phyloP scores from a whole-genome alignment of 495 filamentous ascomycete species.

The Aspergillus mulundensis region DNA sequence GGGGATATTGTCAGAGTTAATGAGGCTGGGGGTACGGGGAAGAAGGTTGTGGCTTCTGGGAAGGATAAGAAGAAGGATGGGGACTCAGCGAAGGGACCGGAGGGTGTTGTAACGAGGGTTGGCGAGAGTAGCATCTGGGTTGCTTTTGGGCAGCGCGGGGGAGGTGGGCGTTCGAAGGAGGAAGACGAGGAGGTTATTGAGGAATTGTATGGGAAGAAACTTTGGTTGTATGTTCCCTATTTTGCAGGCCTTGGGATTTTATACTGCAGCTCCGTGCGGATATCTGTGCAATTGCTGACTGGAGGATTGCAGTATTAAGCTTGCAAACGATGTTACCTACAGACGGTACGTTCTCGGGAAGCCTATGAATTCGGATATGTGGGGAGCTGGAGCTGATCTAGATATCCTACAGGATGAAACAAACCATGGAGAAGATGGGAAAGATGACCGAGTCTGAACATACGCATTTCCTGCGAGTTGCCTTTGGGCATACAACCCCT shows the following conservation, averaged over 20 bases:
- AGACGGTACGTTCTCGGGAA: constrained; percentile 52
- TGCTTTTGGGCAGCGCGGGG: constrained; percentile 63
- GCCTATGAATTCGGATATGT: not conserved
- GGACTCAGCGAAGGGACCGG: constrained; percentile 48
- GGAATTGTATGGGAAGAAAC: constrained; percentile 55
- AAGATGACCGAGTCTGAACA: constrained; percentile 69
- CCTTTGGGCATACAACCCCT: constrained; percentile 63
- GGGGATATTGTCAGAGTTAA: constrained; percentile 84
- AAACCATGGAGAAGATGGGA: constrained; percentile 74
- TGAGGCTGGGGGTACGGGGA: constrained; percentile 68
- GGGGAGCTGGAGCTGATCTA: not conserved
- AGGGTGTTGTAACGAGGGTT: constrained; percentile 78
- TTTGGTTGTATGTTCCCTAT: constrained; percentile 52
- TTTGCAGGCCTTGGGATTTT: not conserved
- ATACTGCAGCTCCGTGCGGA: too few relatives aligned
- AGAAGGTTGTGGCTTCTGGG: constrained; percentile 63
- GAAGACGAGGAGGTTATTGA: constrained; percentile 59
- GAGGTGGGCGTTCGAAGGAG: constrained; percentile 41
- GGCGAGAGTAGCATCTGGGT: constrained; percentile 56
- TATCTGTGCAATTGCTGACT: constrained; percentile 5
- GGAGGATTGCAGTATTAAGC: constrained; percentile 61
- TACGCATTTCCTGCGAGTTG: constrained; percentile 70
- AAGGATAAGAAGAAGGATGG: constrained; percentile 63
- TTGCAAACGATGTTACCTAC: constrained; percentile 93
- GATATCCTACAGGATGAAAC: constrained; percentile 68